A percentile compares a stretch with the other conserved stretches of the same genome.
Evolutionary conservation across 1,284 basidiomycete genomes (phyloP).

Genomic region (Ustilago loliicola): DNA sequence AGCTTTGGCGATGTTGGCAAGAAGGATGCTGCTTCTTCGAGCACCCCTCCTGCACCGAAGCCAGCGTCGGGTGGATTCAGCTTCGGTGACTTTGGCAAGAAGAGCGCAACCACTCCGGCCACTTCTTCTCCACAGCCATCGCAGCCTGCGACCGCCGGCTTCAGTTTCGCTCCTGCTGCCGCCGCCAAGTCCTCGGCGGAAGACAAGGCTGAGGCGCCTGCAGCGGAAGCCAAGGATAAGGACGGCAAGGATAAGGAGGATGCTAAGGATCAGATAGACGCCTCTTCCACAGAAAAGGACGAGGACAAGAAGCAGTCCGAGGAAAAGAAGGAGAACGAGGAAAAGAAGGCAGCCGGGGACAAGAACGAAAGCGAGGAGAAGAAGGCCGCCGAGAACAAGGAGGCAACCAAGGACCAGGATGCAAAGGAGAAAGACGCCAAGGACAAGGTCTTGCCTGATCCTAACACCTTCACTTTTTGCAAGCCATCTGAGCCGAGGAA

Average conservation of each 20-base stretch:
- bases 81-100: conserved; percentile 24
- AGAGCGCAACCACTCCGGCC: background rate
- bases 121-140: background rate
- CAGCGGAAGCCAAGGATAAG: background rate
- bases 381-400: background rate
- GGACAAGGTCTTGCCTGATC: conserved; percentile 17
- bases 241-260: background rate
- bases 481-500: conserved; percentile 39
- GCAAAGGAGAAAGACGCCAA: conserved; percentile 12
- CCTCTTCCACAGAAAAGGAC: background rate
- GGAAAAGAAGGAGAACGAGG: background rate
- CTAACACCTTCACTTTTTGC: conserved; percentile 32
- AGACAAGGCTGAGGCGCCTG: conserved; percentile 7
- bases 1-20: conserved; percentile 14
- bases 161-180: conserved; percentile 27
- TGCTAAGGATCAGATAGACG: background rate
- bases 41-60: conserved; percentile 9
- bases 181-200: background rate
- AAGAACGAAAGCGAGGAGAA: background rate
- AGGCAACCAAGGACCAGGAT: background rate
- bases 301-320: background rate
- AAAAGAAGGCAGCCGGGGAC: background rate
- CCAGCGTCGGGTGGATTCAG: conserved; percentile 15
- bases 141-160: background rate
- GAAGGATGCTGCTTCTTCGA: conserved; percentile 3